phyloP scores from a whole-genome alignment of 192 early-diverging fungal genomes.

The Dissophora ornata region DNA sequence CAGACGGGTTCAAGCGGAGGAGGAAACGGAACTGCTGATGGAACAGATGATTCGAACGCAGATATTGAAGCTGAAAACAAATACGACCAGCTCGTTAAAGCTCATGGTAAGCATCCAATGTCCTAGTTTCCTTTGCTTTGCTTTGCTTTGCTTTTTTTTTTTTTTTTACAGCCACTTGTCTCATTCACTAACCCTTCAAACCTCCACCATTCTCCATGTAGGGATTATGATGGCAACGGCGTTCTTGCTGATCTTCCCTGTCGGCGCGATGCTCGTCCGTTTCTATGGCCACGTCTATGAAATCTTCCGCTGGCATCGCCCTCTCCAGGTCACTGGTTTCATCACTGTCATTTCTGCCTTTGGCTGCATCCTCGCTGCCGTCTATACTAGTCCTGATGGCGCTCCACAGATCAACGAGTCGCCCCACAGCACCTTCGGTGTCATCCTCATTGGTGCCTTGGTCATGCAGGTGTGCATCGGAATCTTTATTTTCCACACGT shows the following conservation, averaged over 20 bases:
- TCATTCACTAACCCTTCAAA: no score
- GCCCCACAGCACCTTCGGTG: conserved; percentile 13
- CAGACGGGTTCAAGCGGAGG: not conserved
- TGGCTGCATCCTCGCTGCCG: conserved; percentile 24
- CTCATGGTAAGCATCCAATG: conserved; percentile 23
- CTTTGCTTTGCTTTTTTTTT: not conserved
- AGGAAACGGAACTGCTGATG: not conserved
- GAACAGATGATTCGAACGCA: not conserved
- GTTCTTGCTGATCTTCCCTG: conserved; percentile 36
- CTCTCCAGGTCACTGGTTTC: conserved; percentile 33
- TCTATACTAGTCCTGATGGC: conserved; percentile 1
- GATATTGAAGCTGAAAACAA: not conserved
- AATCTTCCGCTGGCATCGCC: conserved; percentile 37
- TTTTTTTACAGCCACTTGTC: no score
- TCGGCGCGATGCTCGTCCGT: conserved; percentile 24
- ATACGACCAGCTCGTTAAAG: conserved; percentile 10
- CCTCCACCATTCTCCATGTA: no score
- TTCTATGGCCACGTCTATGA: conserved; percentile 27
- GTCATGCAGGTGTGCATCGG: conserved; percentile 23
- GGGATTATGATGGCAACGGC: conserved; percentile 32
- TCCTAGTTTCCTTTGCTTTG: not conserved
- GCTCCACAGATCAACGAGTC: not conserved
- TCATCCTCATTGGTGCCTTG: conserved; percentile 16
- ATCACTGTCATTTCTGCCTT: conserved; percentile 4
- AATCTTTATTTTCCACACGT: conserved; percentile 35